Base-by-base conservation (phyloP, 106 monocot species). In the Platanthera guangdongensis region DNA sequence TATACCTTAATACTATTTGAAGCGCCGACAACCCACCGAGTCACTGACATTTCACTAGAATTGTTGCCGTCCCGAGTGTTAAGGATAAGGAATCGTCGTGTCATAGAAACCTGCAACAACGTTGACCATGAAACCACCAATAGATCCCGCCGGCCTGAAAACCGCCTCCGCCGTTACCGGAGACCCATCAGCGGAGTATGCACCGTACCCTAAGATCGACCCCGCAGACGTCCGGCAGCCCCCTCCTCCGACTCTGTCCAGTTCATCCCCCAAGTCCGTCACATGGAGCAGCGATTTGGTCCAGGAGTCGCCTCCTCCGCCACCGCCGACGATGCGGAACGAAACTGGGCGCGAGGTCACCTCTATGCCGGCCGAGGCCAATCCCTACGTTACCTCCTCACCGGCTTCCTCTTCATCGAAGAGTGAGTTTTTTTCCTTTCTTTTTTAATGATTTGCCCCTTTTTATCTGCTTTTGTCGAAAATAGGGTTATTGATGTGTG, bases 251-350 rank as follows among this genome's bases (percentile, higher is more conserved):
- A 50, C 50, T 50, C 51, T 51, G 18, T 72, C 51, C 3, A 72
- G 47, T 70, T 70, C 70, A 16, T 48, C 70, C 47, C 70, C 72
- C 50, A 72, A 72, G 22, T 72, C 72, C 19, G 72, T 72, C 51
- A 72, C 50, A 18, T 72, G 72, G 72, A 72, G 72, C 51, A 72
- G 51, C 51, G 72, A 72, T 72, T 51, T 72, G 72, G 72, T 46
- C 51, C 50, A 19, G 51, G 72, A 72, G 15, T 11, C 48, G 16
- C 71, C 72, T 9, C 60, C 16, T 11, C 22, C 25, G 19, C 9
- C 72, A 9, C 50, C 6, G 18, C 5, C 49, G 9, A 16, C 50
- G 50, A 15, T 21, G 8, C 10, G 22, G 39, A 13, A 72, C 50
- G 21, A 8, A 46, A 51, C 14, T 50, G 8, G 7, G 10, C 46